Evolutionary conservation across 2,329 filamentous ascomycete genomes (phyloP).

Genomic region (Aspergillus carbonarius): DNA sequence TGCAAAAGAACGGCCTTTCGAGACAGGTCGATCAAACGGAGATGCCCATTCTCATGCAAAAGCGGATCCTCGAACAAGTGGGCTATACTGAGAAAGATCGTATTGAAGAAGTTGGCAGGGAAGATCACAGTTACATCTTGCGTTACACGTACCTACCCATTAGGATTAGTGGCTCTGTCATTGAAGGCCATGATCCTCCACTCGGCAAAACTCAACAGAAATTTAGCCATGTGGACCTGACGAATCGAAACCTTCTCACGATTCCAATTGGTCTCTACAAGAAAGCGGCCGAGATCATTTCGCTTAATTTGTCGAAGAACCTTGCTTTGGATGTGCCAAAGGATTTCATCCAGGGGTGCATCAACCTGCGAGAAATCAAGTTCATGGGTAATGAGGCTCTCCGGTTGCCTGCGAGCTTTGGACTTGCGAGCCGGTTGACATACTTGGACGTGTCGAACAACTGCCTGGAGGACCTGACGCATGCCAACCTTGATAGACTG

Average conservation of each 20-base stretch:
- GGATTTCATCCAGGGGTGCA: constrained; percentile 93
- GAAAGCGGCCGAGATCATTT: constrained; percentile 88
- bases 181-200: constrained; percentile 70
- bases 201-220: constrained; percentile 76
- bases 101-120: constrained; percentile 88
- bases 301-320: constrained; percentile 89
- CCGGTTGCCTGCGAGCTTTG: constrained; percentile 78
- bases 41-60: constrained; percentile 86
- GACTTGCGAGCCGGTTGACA: constrained; percentile 75
- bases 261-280: constrained; percentile 94
- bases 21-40: constrained; percentile 76
- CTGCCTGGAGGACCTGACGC: constrained; percentile 78
- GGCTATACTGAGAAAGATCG: constrained; percentile 85
- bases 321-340: constrained; percentile 88
- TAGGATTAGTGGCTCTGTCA: constrained; percentile 76
- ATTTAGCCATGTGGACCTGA: constrained; percentile 89
- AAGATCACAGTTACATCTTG: constrained; percentile 96
- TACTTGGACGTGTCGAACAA: constrained; percentile 96
- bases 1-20: constrained; percentile 88
- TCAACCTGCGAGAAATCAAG: constrained; percentile 89
- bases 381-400: constrained; percentile 92
- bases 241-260: constrained; percentile 84
- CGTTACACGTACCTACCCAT: constrained; percentile 93
- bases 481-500: constrained; percentile 75
- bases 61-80: constrained; percentile 82